These are phyloP conservation scores for Hirschfeldia incana DNA, from an alignment of 345 rosid genomes.

Conservation along the genomic window DNA sequence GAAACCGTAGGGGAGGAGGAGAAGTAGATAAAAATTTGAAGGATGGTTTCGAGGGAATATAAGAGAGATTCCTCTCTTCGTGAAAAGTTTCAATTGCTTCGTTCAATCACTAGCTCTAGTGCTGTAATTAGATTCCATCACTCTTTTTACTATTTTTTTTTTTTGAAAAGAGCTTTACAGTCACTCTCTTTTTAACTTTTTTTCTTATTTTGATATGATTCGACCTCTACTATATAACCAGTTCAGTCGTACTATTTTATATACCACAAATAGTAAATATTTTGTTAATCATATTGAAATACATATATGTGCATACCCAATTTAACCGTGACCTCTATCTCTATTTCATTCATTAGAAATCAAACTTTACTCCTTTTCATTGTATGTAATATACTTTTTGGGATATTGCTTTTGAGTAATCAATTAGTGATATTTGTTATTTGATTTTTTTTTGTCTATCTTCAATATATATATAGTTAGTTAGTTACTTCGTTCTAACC, in stretches of 20 bases:
- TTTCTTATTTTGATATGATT: neutral
- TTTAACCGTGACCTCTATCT: slow-evolving; percentile 3
- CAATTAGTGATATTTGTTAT: neutral
- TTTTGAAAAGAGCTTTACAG: too few relatives aligned
- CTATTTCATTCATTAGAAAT: neutral
- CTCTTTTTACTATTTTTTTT: neutral
- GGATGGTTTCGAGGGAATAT: slow-evolving; percentile 46
- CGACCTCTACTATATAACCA: slow-evolving; percentile 29
- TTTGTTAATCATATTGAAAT: neutral
- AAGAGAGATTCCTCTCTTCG: slow-evolving; percentile 45
- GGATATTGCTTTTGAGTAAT: neutral
- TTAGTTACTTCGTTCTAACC: neutral
- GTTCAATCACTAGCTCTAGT: slow-evolving; percentile 55
- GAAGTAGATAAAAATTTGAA: slow-evolving; percentile 9
- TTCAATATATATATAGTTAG: neutral
- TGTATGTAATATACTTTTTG: neutral
- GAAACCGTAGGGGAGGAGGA: neutral
- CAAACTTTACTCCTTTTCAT: neutral
- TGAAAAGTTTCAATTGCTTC: slow-evolving; percentile 54
- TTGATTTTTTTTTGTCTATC: slow-evolving; percentile 14
- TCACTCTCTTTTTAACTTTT: neutral
- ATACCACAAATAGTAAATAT: neutral
- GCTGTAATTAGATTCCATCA: slow-evolving; percentile 46
- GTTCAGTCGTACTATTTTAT: slow-evolving; percentile 1
- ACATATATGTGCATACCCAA: neutral